Evolutionary conservation across 164 flowering plant genomes (phyloP).

Genomic region (Saururus chinensis): DNA sequence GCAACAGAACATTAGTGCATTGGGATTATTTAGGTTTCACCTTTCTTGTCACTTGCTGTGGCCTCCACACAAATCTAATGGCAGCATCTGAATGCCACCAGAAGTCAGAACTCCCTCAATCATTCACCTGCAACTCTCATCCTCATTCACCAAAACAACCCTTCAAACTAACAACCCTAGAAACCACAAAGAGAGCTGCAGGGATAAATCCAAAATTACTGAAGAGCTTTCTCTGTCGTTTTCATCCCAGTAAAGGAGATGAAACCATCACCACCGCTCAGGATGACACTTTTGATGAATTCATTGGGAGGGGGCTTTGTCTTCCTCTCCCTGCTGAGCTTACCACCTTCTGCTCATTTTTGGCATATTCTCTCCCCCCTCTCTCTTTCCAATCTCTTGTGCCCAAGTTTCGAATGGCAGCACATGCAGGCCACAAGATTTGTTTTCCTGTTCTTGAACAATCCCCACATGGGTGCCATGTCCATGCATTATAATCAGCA

Average conservation of each 20-base stretch:
- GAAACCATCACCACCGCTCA: not conserved
- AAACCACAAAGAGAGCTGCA: too few relatives aligned
- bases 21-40: not conserved
- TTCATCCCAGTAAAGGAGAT: not conserved
- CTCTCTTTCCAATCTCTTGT: not conserved
- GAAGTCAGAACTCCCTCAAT: not conserved
- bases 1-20: not conserved
- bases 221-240: not conserved
- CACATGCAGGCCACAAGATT: not conserved
- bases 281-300: not conserved
- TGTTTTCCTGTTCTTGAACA: not conserved
- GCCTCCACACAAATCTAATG: not conserved
- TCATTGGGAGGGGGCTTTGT: not conserved
- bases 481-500: not conserved
- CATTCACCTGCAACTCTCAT: not conserved
- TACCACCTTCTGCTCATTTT: not conserved
- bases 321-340: not conserved
- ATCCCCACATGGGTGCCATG: not conserved
- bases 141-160: too few relatives aligned
- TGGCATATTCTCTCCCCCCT: not conserved
- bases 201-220: not conserved
- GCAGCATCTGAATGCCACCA: not conserved
- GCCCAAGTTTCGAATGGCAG: not conserved
- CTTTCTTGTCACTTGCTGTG: not conserved
- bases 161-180: too few relatives aligned